A percentile compares a stretch with the other conserved stretches of the same genome.
Evolutionary conservation across 495 filamentous ascomycete species (phyloP).

Genomic region (Tetracladium marchalianum): DNA sequence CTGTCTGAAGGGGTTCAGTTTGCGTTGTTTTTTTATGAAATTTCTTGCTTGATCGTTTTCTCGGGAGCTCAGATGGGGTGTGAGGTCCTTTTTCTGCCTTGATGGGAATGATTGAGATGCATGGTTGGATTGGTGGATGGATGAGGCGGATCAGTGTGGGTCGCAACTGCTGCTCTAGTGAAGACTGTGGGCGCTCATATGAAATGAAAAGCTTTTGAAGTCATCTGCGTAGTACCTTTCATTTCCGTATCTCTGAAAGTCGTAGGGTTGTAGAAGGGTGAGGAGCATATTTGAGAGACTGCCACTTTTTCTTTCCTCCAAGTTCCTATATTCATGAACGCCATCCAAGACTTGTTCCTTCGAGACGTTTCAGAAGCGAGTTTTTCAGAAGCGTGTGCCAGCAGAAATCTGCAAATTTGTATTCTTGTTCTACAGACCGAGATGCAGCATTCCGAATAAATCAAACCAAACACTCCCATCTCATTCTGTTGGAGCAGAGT

Average conservation of each 20-base stretch:
- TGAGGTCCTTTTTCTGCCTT: neutral
- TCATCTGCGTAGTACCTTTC: neutral
- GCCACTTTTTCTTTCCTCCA: no score
- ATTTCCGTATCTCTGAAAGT: neutral
- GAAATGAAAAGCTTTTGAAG: conserved; percentile 15
- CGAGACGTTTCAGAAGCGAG: no score
- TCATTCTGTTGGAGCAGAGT: no score
- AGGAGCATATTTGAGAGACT: no score
- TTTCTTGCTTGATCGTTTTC: neutral
- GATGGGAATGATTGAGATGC: conserved; percentile 1
- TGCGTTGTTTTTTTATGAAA: neutral
- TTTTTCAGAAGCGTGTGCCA: no score
- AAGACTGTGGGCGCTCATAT: conserved; percentile 14
- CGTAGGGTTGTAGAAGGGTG: neutral
- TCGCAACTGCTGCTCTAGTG: conserved; percentile 7
- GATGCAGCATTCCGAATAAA: no score
- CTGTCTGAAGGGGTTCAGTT: neutral
- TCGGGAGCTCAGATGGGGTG: no score
- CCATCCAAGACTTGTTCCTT: no score
- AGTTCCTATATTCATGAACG: no score
- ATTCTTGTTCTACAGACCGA: no score
- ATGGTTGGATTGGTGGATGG: conserved; percentile 5
- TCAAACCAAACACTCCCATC: no score
- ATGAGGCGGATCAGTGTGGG: neutral
- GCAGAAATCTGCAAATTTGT: no score